These are phyloP conservation scores for Backusella luteola DNA, from an alignment of 192 early-diverging fungal genomes.

Conservation along the genomic window DNA sequence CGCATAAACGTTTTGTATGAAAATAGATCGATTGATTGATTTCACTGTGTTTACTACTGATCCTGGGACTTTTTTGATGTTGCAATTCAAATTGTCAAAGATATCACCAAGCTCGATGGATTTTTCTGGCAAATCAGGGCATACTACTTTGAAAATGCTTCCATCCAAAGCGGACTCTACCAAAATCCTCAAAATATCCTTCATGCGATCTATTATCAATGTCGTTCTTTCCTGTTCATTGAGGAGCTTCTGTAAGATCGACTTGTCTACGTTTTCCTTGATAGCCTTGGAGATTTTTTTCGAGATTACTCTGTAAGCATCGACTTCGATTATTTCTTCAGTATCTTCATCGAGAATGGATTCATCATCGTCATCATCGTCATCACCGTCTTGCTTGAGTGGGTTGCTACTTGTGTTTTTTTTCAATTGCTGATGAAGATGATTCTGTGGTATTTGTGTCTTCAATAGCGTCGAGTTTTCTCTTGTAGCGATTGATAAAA, in stretches of 20 bases:
- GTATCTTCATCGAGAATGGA: no score
- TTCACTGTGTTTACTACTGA: background rate
- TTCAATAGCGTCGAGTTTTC: background rate
- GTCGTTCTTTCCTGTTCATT: background rate
- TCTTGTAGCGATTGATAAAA: no score
- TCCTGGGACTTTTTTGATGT: background rate
- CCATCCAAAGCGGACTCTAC: background rate
- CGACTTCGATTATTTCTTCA: no score
- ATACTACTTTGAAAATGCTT: background rate
- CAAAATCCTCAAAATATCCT: background rate
- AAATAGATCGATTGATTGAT: background rate
- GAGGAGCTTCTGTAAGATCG: no score
- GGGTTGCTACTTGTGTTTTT: no score
- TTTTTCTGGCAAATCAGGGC: background rate
- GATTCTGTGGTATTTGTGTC: no score
- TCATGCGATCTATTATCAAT: background rate
- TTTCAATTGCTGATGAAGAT: no score
- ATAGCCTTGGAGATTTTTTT: no score
- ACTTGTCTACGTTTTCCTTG: no score
- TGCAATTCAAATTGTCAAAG: background rate
- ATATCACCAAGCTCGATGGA: background rate
- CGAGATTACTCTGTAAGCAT: no score
- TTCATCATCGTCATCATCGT: no score
- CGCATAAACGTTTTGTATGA: background rate
- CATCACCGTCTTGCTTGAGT: no score